phyloP scores from a whole-genome alignment of 345 rosid species.

The Viola odorata region DNA sequence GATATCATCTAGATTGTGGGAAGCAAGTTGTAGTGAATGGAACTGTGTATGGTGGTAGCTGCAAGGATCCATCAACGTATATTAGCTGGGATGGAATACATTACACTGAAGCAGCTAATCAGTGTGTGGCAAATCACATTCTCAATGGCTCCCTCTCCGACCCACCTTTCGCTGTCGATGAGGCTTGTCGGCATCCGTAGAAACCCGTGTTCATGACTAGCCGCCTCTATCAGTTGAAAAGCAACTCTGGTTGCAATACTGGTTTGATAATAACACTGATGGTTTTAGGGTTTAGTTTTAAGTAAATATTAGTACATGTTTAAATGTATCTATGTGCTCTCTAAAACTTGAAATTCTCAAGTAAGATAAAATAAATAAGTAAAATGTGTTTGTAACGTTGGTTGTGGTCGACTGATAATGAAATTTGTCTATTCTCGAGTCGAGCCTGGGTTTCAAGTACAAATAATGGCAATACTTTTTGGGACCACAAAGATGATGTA shows the following conservation, averaged over 20 bases:
- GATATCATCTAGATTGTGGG: constrained; percentile 11
- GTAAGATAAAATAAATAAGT: too few relatives aligned
- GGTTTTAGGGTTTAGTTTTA: background rate
- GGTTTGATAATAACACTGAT: background rate
- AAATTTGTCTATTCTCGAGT: too few relatives aligned
- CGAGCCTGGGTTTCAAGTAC: too few relatives aligned
- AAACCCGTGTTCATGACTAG: background rate
- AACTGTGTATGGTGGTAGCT: constrained; percentile 18
- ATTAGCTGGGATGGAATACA: constrained; percentile 39
- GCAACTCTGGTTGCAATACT: background rate
- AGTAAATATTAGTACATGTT: too few relatives aligned
- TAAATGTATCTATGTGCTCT: too few relatives aligned
- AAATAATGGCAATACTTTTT: too few relatives aligned
- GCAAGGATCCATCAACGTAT: constrained; percentile 24
- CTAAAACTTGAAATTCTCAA: too few relatives aligned
- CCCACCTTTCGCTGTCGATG: constrained; percentile 18
- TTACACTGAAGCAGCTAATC: constrained; percentile 35
- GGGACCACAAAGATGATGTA: too few relatives aligned
- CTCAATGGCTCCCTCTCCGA: constrained; percentile 21
- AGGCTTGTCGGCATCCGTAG: constrained; percentile 12
- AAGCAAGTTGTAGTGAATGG: constrained; percentile 17
- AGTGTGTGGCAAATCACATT: constrained; percentile 12
- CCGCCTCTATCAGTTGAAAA: background rate
- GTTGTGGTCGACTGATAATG: too few relatives aligned
- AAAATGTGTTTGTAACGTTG: too few relatives aligned